phyloP scores from a whole-genome alignment of 2,329 filamentous ascomycete species.

The Fusarium devonianum region DNA sequence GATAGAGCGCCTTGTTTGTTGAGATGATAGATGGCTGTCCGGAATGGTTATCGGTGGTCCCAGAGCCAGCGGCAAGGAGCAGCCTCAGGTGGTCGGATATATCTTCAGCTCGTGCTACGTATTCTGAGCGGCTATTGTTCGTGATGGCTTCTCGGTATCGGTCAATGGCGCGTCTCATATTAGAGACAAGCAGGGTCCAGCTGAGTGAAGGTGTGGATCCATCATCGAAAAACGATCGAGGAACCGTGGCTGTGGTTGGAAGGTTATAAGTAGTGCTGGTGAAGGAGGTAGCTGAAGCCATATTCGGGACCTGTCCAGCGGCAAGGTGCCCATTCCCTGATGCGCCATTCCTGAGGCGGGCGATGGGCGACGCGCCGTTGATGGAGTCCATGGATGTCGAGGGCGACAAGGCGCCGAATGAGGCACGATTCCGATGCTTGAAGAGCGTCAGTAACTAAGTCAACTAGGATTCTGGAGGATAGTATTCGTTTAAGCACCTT shows the following conservation, averaged over 20 bases:
- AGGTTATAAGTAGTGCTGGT: constrained; percentile 65
- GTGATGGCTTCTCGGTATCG: constrained; percentile 90
- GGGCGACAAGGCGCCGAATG: constrained; percentile 78
- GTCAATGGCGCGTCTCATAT: constrained; percentile 91
- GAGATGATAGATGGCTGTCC: constrained; percentile 99
- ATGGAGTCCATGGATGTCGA: constrained; percentile 93
- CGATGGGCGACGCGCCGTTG: constrained; percentile 69
- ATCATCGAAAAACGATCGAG: constrained; percentile 90
- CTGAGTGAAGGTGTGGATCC: constrained; percentile 80
- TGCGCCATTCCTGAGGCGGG: constrained; percentile 64
- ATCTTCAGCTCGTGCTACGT: constrained; percentile 93
- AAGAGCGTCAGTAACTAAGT: constrained; percentile 19
- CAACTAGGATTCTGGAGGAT: background rate
- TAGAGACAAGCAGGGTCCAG: constrained; percentile 88
- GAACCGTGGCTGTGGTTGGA: constrained; percentile 67
- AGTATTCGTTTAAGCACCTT: constrained; percentile 58
- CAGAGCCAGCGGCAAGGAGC: constrained; percentile 92
- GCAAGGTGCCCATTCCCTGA: constrained; percentile 51
- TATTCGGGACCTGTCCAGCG: constrained; percentile 57
- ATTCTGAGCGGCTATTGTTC: constrained; percentile 83
- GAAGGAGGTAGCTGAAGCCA: constrained; percentile 68
- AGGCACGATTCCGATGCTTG: constrained; percentile 69
- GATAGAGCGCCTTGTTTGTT: constrained; percentile 95
- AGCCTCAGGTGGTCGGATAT: constrained; percentile 96
- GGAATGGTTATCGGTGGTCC: constrained; percentile 98